Conservation (phyloP, 768 basidiomycete species). For the Suillus decipiens region DNA sequence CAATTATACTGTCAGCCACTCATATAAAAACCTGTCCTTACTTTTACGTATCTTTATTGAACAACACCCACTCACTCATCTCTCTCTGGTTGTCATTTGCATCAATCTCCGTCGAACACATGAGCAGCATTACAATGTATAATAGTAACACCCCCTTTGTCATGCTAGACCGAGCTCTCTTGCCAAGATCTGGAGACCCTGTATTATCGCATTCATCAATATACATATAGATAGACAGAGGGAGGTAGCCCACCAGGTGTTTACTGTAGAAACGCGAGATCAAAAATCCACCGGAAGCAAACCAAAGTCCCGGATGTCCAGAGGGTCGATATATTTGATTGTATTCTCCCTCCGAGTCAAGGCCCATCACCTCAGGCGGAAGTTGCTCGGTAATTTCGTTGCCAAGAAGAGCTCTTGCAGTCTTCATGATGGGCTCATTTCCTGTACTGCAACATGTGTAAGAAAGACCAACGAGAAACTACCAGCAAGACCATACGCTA, state of each 20-base stretch:
- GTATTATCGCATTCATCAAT: background rate
- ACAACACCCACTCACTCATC: no score
- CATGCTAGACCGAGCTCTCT: conserved; percentile 2
- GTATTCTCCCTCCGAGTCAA: background rate
- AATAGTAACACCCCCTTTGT: background rate
- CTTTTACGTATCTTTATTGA: no score
- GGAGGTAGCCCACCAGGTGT: background rate
- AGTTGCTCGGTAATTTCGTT: background rate
- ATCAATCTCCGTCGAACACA: no score
- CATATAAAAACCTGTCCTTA: no score
- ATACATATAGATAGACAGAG: background rate
- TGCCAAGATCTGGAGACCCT: conserved; percentile 4
- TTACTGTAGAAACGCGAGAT: background rate
- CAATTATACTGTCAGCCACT: no score
- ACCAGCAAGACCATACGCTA: conserved; percentile 43
- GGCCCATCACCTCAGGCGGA: background rate
- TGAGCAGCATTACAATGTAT: no score
- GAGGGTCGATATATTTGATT: conserved; percentile 1
- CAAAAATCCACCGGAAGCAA: background rate
- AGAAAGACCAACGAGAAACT: background rate
- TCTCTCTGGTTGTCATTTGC: no score
- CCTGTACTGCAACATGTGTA: background rate
- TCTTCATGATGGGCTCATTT: background rate
- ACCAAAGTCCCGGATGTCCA: conserved; percentile 3
- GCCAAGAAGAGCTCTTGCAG: background rate